Conservation (phyloP, 345 rosid genomes). For the Acer campestre region DNA sequence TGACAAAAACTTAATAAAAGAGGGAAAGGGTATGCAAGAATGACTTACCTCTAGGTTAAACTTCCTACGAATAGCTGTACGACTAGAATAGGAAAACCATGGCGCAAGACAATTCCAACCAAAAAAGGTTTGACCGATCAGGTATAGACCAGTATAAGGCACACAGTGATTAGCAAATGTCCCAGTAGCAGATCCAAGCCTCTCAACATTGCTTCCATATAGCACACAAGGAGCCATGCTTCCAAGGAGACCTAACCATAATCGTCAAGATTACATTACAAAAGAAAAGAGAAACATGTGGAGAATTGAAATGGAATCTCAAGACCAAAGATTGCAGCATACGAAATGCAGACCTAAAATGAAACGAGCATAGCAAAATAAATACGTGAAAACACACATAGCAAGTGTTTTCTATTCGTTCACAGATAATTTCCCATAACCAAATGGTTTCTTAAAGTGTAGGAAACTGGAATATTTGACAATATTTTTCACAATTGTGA, state of each 20-base stretch:
- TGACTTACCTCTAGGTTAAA: conserved; percentile 87
- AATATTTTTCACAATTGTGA: neutral
- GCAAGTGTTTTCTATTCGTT: neutral
- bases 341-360: neutral
- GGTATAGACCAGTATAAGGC: conserved; percentile 69
- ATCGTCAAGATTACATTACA: neutral
- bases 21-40: conserved; percentile 5
- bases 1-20: neutral
- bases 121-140: conserved; percentile 62
- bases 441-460: neutral
- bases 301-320: neutral
- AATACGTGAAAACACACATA: neutral
- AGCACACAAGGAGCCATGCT: conserved; percentile 84
- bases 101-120: conserved; percentile 91
- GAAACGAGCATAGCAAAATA: neutral
- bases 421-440: neutral
- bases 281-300: neutral
- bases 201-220: conserved; percentile 87
- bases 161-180: conserved; percentile 82
- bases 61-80: conserved; percentile 73
- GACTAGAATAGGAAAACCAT: conserved; percentile 75
- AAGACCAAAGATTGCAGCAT: neutral
- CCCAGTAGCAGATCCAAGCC: conserved; percentile 76
- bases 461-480: neutral
- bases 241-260: conserved; percentile 79